Evolutionary conservation across 495 filamentous ascomycete genomes (phyloP).

Genomic region (Neurospora sp.): DNA sequence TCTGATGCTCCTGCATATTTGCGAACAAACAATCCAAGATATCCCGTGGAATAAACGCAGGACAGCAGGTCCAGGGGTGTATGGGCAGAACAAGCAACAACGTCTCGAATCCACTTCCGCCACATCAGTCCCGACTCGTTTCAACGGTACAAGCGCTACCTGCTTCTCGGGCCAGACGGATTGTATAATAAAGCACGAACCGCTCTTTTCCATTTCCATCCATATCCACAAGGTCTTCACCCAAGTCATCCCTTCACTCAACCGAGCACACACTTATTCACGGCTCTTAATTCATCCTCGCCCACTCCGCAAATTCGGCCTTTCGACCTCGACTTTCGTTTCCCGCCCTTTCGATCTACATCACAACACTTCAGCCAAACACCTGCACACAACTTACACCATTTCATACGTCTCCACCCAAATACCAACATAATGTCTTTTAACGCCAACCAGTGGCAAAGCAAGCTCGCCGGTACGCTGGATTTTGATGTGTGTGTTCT

Average conservation of each 20-base stretch:
- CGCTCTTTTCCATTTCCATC: background rate
- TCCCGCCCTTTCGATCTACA: background rate
- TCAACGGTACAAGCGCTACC: constrained; percentile 7
- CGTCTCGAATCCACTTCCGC: constrained; percentile 33
- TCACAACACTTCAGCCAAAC: background rate
- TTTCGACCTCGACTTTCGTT: background rate
- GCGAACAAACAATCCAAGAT: constrained; percentile 28
- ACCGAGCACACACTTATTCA: background rate
- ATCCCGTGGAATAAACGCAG: background rate
- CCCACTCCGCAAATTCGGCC: background rate
- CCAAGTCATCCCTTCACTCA: background rate
- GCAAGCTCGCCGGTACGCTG: constrained; percentile 17
- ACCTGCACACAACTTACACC: background rate
- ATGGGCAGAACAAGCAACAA: background rate
- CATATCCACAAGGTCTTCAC: background rate
- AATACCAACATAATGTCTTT: constrained; percentile 11
- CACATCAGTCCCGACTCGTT: constrained; percentile 30
- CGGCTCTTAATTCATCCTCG: background rate
- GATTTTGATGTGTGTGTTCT: background rate
- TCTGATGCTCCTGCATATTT: constrained; percentile 30
- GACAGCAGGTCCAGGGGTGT: background rate
- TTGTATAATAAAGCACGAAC: background rate
- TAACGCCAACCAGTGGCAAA: constrained; percentile 13
- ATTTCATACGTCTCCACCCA: background rate
- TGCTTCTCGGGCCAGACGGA: constrained; percentile 14